Evolutionary conservation across 441 rosid genomes (phyloP), one percentile per base, ranked within the genome.

Genomic region (Theobroma grandiflorum): DNA sequence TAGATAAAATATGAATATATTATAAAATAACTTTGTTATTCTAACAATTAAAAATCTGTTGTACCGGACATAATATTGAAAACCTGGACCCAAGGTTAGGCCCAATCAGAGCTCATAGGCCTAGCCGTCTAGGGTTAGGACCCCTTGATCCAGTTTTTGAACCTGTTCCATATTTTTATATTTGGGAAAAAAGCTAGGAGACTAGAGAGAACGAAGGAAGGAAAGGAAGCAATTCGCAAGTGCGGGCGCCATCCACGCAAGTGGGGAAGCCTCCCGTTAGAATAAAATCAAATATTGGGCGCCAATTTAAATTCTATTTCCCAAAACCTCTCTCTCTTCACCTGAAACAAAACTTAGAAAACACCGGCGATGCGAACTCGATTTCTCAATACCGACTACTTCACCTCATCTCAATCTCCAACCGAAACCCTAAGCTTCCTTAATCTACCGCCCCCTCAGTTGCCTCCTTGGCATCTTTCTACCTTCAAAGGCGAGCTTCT

Each of bases 341-440:
- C 62, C 72, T 20, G 40, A 20, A 49, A 20, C 70, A 47, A 38
- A 70, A 20, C 70, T 22, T 8, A 18, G 2, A 74, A 58, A 12
- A 45, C 14, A 71, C 6, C 66, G 10, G 68, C 64, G 81, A 95
- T 95, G 99, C 91, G 96, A 86, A 86, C 90, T 86, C 95, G 95
- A 82, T 94, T 91, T 83, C 93, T 91, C 81, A 86, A 80, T 78
- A 82, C 75, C 72, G 94, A 94, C 79, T 87, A 87, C 89, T 90
- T 94, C 88, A 66, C 88, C 59, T 43, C 90, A 80, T 64, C 81
- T 53, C 57, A 81, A n/a, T 85, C 91, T 53, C 78, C 87, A 31
- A 65, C 42, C 62, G 85, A 82, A 87, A 85, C 87, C 87, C 88
- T 89, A 83, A 86, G 83, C 74, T 93, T 94, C 87, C 93, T 92